phyloP scores from a whole-genome alignment of 2,329 filamentous ascomycete species.

The Xylariaceae sp. region DNA sequence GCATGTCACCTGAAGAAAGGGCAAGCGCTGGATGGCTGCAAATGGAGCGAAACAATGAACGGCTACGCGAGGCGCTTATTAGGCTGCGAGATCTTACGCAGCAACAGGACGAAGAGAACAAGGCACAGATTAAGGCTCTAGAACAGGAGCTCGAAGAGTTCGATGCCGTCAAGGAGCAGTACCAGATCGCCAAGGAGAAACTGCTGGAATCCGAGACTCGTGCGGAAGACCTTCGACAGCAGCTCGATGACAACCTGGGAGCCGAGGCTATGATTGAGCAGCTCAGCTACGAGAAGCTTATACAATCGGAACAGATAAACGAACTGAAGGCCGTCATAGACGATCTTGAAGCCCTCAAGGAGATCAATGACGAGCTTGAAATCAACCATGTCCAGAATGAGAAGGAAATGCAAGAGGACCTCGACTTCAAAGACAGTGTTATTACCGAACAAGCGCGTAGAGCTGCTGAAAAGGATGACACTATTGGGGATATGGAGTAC shows the following conservation, averaged over 20 bases:
- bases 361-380: conserved; percentile 93
- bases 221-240: conserved; percentile 84
- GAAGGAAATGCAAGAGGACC: conserved; percentile 90
- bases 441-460: conserved; percentile 80
- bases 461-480: conserved; percentile 74
- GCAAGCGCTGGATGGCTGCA: conserved; percentile 87
- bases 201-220: conserved; percentile 72
- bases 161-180: conserved; percentile 67
- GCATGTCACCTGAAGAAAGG: conserved; percentile 86
- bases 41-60: conserved; percentile 87
- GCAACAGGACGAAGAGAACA: conserved; percentile 79
- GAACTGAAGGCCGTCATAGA: conserved; percentile 81
- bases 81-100: conserved; percentile 84
- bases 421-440: conserved; percentile 83
- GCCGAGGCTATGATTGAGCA: conserved; percentile 95
- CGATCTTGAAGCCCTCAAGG: conserved; percentile 85
- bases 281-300: conserved; percentile 83
- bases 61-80: conserved; percentile 82
- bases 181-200: conserved; percentile 71
- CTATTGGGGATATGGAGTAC: conserved; percentile 86
- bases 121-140: conserved; percentile 72
- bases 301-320: conserved; percentile 79
- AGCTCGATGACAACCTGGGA: conserved; percentile 84
- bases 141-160: conserved; percentile 74
- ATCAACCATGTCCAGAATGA: conserved; percentile 90